Conservation (phyloP, 2,329 filamentous ascomycete species). For the Hymenoscyphus scutula region DNA sequence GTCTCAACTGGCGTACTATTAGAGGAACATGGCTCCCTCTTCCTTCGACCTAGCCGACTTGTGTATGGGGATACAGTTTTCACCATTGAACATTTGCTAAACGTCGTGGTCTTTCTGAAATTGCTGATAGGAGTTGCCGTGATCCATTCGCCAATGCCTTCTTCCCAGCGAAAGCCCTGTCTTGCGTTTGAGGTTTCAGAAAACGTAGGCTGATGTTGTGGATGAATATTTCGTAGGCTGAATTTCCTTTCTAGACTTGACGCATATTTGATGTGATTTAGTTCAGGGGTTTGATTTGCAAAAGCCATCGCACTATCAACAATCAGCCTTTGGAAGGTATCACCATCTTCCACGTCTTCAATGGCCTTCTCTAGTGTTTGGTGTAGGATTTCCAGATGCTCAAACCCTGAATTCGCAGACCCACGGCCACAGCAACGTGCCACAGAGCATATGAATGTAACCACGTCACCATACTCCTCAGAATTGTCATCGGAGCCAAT, state of each 20-base stretch:
- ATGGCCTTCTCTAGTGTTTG: conserved; percentile 20
- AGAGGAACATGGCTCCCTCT: not conserved
- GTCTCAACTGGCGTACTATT: not conserved
- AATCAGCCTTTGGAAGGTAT: conserved; percentile 30
- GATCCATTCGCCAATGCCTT: conserved; percentile 57
- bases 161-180: conserved; percentile 49
- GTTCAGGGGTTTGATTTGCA: conserved; percentile 32
- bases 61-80: not conserved
- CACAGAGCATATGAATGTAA: conserved; percentile 44
- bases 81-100: not conserved
- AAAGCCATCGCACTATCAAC: conserved; percentile 37
- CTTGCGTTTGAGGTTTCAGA: conserved; percentile 12
- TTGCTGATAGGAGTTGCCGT: conserved; percentile 44
- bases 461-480: conserved; percentile 21
- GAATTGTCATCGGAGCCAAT: not conserved
- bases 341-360: conserved; percentile 9
- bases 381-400: conserved; percentile 41
- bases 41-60: not conserved
- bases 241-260: conserved; percentile 27
- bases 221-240: conserved; percentile 11
- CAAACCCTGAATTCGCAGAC: conserved; percentile 36
- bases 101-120: conserved; percentile 15
- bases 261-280: conserved; percentile 34
- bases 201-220: conserved; percentile 4
- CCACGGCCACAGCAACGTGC: conserved; percentile 48